Percentiles rank a stretch among this genome's conserved stretches.
Conservation (phyloP, 2,329 filamentous ascomycete species). For the Graphilbum fragrans region DNA sequence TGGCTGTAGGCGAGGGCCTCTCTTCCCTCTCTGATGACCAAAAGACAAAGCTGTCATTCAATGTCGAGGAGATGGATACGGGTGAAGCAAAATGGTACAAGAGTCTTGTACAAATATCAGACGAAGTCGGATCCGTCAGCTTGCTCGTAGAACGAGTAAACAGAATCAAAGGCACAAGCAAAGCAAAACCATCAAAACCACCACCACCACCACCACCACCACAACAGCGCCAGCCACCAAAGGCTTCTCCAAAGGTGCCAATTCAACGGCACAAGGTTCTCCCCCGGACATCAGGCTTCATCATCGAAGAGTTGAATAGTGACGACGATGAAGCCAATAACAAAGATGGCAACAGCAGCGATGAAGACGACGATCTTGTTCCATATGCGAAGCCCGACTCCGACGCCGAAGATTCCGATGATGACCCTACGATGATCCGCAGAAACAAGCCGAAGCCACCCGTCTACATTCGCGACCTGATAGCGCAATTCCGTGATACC, state of each 20-base stretch:
- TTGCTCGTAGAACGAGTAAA: conserved; percentile 22
- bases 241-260: no score
- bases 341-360: conserved; percentile 2
- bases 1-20: conserved; percentile 69
- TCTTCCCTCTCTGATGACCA: conserved; percentile 53
- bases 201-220: conserved; percentile 4
- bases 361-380: conserved; percentile 55
- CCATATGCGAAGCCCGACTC: conserved; percentile 79
- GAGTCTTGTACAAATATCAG: conserved; percentile 47
- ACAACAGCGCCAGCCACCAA: conserved; percentile 14
- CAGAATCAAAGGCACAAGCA: conserved; percentile 11
- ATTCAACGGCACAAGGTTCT: background rate
- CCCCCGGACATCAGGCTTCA: conserved; percentile 25
- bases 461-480: conserved; percentile 81
- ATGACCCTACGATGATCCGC: conserved; percentile 78
- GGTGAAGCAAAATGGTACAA: conserved; percentile 69
- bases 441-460: conserved; percentile 74
- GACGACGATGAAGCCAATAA: conserved; percentile 44
- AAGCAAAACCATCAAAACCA: conserved; percentile 14
- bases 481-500: conserved; percentile 64
- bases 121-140: conserved; percentile 47
- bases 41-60: conserved; percentile 68
- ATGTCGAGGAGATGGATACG: conserved; percentile 64
- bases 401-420: conserved; percentile 83
- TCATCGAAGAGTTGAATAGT: conserved; percentile 55